Evolutionary conservation across 257 asterid species (phyloP).

Genomic region (Voacanga thouarsii): DNA sequence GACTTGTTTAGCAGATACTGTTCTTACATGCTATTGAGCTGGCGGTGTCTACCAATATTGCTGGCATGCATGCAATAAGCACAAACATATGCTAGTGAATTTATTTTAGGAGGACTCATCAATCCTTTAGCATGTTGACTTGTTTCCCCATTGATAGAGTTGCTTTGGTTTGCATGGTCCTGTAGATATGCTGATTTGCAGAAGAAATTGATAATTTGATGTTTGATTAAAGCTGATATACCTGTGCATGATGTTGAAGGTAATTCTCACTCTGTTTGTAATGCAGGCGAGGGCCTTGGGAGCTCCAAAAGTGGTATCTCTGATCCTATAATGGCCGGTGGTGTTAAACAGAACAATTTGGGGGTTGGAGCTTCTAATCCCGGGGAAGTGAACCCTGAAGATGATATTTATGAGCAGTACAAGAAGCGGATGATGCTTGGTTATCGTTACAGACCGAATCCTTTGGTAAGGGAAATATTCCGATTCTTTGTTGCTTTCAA

Average conservation of each 20-base stretch:
- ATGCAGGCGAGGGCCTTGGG: conserved; percentile 87
- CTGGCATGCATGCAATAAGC: background rate
- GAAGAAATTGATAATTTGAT: background rate
- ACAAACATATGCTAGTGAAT: background rate
- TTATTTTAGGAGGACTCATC: background rate
- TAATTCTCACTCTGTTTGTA: background rate
- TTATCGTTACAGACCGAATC: conserved; percentile 84
- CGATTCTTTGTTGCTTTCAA: background rate
- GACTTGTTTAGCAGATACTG: background rate
- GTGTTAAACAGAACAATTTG: conserved; percentile 69
- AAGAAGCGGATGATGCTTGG: conserved; percentile 98
- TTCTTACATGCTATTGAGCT: background rate
- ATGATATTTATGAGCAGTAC: conserved; percentile 93
- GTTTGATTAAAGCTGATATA: background rate
- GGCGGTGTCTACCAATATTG: background rate
- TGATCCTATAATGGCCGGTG: conserved; percentile 80
- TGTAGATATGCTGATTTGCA: background rate
- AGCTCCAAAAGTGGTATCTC: conserved; percentile 85
- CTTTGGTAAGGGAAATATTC: conserved; percentile 47
- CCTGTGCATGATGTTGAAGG: background rate
- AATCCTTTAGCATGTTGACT: background rate
- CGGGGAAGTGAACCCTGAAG: conserved; percentile 82
- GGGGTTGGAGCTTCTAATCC: conserved; percentile 93
- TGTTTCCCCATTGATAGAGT: background rate
- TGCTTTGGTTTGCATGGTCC: background rate